Evolutionary conservation across 495 filamentous ascomycete species (phyloP).

Genomic region (Lasiosphaeriaceae sp.): DNA sequence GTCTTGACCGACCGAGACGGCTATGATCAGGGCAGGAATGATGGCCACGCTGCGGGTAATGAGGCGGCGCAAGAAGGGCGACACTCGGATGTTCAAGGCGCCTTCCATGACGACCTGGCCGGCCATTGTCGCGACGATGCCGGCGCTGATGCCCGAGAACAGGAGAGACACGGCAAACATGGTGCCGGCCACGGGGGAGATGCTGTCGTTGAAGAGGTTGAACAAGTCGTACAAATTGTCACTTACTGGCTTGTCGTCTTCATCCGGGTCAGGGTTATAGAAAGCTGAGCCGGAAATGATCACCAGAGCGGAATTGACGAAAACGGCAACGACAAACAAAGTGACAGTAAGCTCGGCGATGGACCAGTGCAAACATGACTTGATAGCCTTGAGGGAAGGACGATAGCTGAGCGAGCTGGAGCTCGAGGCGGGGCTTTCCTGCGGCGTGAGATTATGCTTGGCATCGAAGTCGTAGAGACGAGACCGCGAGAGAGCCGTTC

Average conservation of each 20-base stretch:
- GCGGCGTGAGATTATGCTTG: constrained; percentile 5
- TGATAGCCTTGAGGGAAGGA: constrained; percentile 66
- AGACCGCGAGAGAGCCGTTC: constrained; percentile 13
- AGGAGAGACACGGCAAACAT: constrained; percentile 53
- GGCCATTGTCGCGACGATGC: constrained; percentile 55
- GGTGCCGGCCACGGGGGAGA: constrained; percentile 57
- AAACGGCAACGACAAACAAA: constrained; percentile 72
- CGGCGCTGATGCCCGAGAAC: constrained; percentile 48
- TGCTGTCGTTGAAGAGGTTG: constrained; percentile 54
- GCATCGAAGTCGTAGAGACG: constrained; percentile 12
- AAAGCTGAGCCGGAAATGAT: constrained; percentile 74
- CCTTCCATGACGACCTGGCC: constrained; percentile 56
- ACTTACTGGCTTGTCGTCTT: constrained; percentile 5
- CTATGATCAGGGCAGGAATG: constrained; percentile 72
- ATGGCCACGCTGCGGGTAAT: constrained; percentile 62
- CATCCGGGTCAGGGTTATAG: constrained; percentile 36
- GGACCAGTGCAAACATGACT: constrained; percentile 65
- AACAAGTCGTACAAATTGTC: constrained; percentile 70
- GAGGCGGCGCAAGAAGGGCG: constrained; percentile 48
- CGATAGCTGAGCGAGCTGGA: constrained; percentile 53
- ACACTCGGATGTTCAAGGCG: constrained; percentile 47
- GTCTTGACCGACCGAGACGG: constrained; percentile 59
- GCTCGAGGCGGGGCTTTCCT: background rate
- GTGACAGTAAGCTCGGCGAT: constrained; percentile 62
- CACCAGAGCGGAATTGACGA: constrained; percentile 75